Evolutionary conservation across 2,329 filamentous ascomycete genomes (phyloP), one percentile per base, ranked within the genome.

Genomic region (Podosphaera leucotricha): DNA sequence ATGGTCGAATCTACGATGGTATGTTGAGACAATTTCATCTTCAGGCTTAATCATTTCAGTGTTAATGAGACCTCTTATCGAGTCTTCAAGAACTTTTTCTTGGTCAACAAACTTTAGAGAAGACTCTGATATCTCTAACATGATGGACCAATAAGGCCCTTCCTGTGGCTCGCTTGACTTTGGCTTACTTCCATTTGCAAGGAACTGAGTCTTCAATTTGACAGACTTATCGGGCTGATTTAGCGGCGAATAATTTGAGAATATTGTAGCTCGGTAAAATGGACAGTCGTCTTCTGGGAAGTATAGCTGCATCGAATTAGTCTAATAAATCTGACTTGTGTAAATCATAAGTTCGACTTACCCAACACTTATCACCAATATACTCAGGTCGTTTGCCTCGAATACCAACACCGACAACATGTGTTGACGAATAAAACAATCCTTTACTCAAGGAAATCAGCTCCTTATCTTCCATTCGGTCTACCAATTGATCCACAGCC

Each of bases 301-400:
- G 75, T 98, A 98, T 53, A 98, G 71, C 77, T 79, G 46, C 8
- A 44, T 24, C 2, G 24, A n/a, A 38, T 61, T 54, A 60, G 55
- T 15, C 10, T 13, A 19, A 18, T 18, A 16, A 2, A 16, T 18
- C 13, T 37, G 16, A 2, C n/a, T 13, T 4, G 5, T 40, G 3
- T 10, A n/a, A 20, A 16, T 39, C 26, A 11, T 13, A 6, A n/a
- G 24, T 24, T 16, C 18, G 20, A 59, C 72, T 60, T 67, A 79
- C 73, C 86, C 90, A 98, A 77, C 90, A 98, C 74, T 95, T 98
- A 70, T 98, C 90, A 52, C 90, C 90, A 55, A 98, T 98, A 60
- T 84, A 80, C 63, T 93, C 85, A 35, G 90, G 90, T 53, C 90
- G 83, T 57, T 71, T 72, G 52, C 90, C 90, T 59, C 90, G 84